phyloP scores from a whole-genome alignment of 192 early-diverging fungal genomes.

The Gamsiella multidivaricata region DNA sequence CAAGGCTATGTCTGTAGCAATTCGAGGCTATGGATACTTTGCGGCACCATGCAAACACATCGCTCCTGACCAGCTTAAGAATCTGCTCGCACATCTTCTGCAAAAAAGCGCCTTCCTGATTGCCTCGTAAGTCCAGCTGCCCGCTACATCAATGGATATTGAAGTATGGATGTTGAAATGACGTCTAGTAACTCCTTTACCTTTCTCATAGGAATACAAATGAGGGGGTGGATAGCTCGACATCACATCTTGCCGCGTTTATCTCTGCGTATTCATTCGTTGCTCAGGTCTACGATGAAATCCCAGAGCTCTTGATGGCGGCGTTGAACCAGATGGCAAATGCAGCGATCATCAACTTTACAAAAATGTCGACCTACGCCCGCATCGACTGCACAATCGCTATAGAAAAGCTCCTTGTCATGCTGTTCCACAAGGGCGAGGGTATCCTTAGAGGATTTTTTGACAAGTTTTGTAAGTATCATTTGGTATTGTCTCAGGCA shows the following conservation, averaged over 20 bases:
- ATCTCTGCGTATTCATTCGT: slow-evolving; percentile 72
- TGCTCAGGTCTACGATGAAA: slow-evolving; percentile 55
- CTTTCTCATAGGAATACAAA: slow-evolving; percentile 53
- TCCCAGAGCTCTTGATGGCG: slow-evolving; percentile 59
- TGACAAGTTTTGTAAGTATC: slow-evolving; percentile 57
- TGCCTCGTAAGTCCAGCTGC: slow-evolving; percentile 59
- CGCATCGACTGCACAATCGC: slow-evolving; percentile 60
- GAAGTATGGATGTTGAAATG: not conserved
- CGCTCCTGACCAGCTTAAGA: slow-evolving; percentile 53
- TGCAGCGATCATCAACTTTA: slow-evolving; percentile 60
- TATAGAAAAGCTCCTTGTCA: slow-evolving; percentile 63
- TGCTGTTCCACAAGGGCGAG: slow-evolving; percentile 61
- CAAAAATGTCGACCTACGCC: slow-evolving; percentile 57
- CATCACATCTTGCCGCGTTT: slow-evolving; percentile 65
- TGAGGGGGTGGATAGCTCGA: slow-evolving; percentile 51
- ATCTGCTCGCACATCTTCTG: slow-evolving; percentile 60
- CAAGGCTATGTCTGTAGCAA: slow-evolving; percentile 70
- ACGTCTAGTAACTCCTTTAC: not conserved
- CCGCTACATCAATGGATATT: not conserved
- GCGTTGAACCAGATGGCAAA: slow-evolving; percentile 58
- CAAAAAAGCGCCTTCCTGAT: slow-evolving; percentile 62
- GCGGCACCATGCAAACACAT: slow-evolving; percentile 66
- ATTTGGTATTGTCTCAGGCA: too few relatives aligned
- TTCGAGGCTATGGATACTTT: slow-evolving; percentile 78
- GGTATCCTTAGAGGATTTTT: slow-evolving; percentile 57